Base-by-base conservation (phyloP, 768 basidiomycete genomes). In the Naganishia friedmannii region DNA sequence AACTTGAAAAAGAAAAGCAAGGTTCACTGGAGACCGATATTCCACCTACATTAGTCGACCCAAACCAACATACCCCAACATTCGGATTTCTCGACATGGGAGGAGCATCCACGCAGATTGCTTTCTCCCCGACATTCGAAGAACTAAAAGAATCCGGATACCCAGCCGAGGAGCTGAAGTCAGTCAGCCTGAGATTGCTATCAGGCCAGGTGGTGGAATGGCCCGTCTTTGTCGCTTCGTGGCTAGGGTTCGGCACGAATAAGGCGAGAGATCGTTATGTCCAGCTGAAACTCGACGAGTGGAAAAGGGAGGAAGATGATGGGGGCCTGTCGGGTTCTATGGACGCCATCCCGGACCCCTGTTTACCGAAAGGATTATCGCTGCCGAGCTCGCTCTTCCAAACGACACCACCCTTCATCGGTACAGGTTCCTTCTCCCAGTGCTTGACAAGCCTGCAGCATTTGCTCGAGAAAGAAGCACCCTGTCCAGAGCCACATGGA, bases 1-100 rank as follows among this genome's bases (percentile, higher is more conserved):
- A 69, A 75, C 32, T 76, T 72, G 13, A 71, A 69, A 21, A 53
- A n/a, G 68, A 69, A 63, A 46, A 48, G 7, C 28, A 69, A 42
- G 69, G 34, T 28, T 54, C 58, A 12, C 39, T 70, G 23, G 69
- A 70, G 55, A 55, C 58, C 9, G 75, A 76, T 45, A 56, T 63
- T 7, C 74, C 74, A 5, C 78, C 79, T 31, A 79, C 78, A 5
- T 74, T 78, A 2, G 79, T 80, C 17, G 79, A 80, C 65, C 73
- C 77, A 0, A 72, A 71, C 26, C 78, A 85, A 65, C 85, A 87
- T 78, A 86, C 85, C 58, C 91, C 92, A 23, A 97, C 95, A 4
- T 98, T 92, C 77, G 96, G 96, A 6, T 99, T 99, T 81, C 84
- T 99, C 73, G 96, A 99, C 79, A 99, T 98, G 96, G 96, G 96